Evolutionary conservation across 164 flowering plant genomes (phyloP).

Genomic region (grape (Vitis vinifera)): ASM3070453v1 NC_081814.1:8307501-8308000

Average conservation of each 20-base stretch:
- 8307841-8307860: slow-evolving; percentile 56
- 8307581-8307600: too few relatives aligned
- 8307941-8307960: neutral
- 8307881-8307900: slow-evolving; percentile 20
- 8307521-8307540: neutral
- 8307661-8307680: too few relatives aligned
- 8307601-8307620: too few relatives aligned
- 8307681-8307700: too few relatives aligned
- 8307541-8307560: neutral
- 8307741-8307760: too few relatives aligned
- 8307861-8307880: slow-evolving; percentile 43
- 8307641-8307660: too few relatives aligned
- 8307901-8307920: slow-evolving; percentile 35
- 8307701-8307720: too few relatives aligned
- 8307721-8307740: too few relatives aligned
- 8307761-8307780: too few relatives aligned
- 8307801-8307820: slow-evolving; percentile 27
- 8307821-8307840: slow-evolving; percentile 32
- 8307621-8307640: too few relatives aligned
- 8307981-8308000: neutral
- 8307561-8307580: too few relatives aligned
- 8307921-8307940: slow-evolving; percentile 23
- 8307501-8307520: slow-evolving; percentile 6
- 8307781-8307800: slow-evolving; percentile 8
- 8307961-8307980: neutral